Conservation (phyloP, 2,329 filamentous ascomycete genomes). For the Arthrobotrys entomopaga region DNA sequence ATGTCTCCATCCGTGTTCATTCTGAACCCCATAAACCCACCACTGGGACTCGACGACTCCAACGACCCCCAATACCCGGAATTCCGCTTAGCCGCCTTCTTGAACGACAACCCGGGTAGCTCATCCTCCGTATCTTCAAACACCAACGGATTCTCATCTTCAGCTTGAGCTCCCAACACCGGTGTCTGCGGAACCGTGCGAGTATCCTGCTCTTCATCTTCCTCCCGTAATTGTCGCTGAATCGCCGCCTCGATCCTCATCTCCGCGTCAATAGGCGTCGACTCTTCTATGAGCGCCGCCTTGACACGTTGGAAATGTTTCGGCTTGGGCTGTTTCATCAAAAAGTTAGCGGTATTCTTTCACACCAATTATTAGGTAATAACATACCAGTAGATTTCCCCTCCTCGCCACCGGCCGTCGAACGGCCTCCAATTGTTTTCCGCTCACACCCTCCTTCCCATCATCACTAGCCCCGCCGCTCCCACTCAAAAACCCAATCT, state of each 20-base stretch:
- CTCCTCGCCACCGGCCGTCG: constrained; percentile 80
- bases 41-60: constrained; percentile 50
- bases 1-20: constrained; percentile 54
- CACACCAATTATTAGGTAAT: not conserved
- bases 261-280: constrained; percentile 86
- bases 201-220: constrained; percentile 57
- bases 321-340: constrained; percentile 82
- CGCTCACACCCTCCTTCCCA: constrained; percentile 64
- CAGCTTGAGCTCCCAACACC: constrained; percentile 36
- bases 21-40: constrained; percentile 48
- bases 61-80: constrained; percentile 53
- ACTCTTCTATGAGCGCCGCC: constrained; percentile 88
- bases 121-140: constrained; percentile 52
- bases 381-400: constrained; percentile 83
- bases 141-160: constrained; percentile 49
- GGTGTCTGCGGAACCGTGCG: constrained; percentile 47
- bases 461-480: constrained; percentile 56
- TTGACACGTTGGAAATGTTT: constrained; percentile 94
- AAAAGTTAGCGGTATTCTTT: constrained; percentile 1
- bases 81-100: constrained; percentile 47
- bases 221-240: constrained; percentile 89
- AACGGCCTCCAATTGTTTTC: constrained; percentile 77
- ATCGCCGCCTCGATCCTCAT: constrained; percentile 92
- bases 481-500: constrained; percentile 55
- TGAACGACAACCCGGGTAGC: constrained; percentile 31